phyloP scores from a whole-genome alignment of 140 eudicot species.

The Oenanthe javanica region DNA sequence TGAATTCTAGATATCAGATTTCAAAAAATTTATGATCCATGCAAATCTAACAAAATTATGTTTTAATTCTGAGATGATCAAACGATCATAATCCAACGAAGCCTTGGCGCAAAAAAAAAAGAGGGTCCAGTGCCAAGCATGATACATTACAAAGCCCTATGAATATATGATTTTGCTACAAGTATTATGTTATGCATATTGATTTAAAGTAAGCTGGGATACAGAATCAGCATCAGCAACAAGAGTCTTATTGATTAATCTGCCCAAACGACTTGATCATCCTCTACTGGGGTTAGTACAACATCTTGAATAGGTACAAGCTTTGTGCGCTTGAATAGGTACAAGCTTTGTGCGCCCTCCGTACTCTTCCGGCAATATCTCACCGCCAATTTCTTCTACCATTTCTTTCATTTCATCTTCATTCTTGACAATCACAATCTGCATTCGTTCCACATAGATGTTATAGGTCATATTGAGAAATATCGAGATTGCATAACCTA shows the following conservation, averaged over 20 bases:
- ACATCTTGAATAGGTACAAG: constrained; percentile 42
- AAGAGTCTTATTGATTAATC: constrained; percentile 1
- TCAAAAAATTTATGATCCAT: too few relatives aligned
- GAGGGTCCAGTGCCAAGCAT: not conserved
- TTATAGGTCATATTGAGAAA: not conserved
- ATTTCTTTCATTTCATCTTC: constrained; percentile 46
- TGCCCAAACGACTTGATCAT: not conserved
- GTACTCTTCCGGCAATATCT: constrained; percentile 54
- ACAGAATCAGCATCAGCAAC: not conserved
- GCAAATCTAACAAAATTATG: too few relatives aligned
- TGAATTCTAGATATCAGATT: too few relatives aligned
- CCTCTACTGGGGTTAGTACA: constrained; percentile 29
- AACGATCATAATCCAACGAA: too few relatives aligned
- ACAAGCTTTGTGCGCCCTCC: constrained; percentile 56
- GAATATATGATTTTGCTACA: not conserved
- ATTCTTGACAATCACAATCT: constrained; percentile 50
- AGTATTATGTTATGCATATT: not conserved
- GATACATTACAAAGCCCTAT: not conserved
- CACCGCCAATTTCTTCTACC: constrained; percentile 46
- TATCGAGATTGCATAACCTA: not conserved
- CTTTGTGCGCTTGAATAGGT: constrained; percentile 38
- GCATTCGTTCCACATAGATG: constrained; percentile 1
- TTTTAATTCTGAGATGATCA: too few relatives aligned
- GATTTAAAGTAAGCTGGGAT: not conserved
- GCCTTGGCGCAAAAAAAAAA: not conserved